These are phyloP conservation scores for Mytilinidion resinicola DNA, from an alignment of 495 filamentous ascomycete species.

Conservation along the genomic window DNA sequence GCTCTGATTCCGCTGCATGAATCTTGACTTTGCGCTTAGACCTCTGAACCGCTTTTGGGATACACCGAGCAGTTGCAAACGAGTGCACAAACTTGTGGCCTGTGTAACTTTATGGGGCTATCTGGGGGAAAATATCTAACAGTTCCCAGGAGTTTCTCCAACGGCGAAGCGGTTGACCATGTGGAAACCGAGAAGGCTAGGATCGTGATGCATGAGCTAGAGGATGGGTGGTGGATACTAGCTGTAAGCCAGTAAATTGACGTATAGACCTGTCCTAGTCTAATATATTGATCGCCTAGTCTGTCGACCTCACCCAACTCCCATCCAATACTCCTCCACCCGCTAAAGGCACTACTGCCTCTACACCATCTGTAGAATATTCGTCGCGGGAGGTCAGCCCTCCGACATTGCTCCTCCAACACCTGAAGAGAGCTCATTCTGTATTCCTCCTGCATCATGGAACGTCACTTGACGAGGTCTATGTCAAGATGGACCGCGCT, in stretches of 20 bases:
- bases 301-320: conserved; percentile 65
- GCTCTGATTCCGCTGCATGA: background rate
- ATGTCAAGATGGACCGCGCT: conserved; percentile 51
- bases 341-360: conserved; percentile 15
- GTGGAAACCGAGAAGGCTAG: conserved; percentile 86
- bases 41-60: no score
- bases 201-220: conserved; percentile 76
- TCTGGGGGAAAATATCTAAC: background rate
- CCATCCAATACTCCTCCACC: conserved; percentile 28
- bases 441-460: conserved; percentile 85
- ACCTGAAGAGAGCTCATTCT: conserved; percentile 74
- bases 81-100: no score
- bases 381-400: conserved; percentile 84
- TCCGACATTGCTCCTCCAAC: conserved; percentile 67
- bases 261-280: background rate
- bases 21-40: no score
- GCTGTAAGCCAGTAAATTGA: conserved; percentile 49
- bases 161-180: conserved; percentile 65
- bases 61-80: no score
- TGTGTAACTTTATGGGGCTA: no score
- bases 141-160: conserved; percentile 62
- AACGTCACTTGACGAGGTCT: conserved; percentile 58
- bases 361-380: conserved; percentile 53
- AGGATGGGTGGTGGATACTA: conserved; percentile 90
- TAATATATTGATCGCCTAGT: conserved; percentile 42